These are phyloP conservation scores for Ilyonectria sp. DNA, from an alignment of 2,329 filamentous ascomycete genomes.

Conservation along the genomic window DNA sequence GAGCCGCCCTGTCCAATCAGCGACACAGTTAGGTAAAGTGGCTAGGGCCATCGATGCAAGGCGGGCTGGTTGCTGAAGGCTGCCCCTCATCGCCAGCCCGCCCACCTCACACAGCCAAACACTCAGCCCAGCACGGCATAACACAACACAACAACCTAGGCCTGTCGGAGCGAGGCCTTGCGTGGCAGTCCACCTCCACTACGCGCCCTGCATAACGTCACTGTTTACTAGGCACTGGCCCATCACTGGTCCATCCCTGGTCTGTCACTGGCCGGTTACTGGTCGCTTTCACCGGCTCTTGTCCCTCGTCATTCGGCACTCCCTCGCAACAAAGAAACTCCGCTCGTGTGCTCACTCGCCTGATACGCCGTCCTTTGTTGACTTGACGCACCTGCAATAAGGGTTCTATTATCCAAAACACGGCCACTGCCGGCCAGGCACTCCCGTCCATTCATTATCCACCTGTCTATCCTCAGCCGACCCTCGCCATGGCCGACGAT, in stretches of 20 bases:
- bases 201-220: conserved; percentile 10
- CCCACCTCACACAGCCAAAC: conserved; percentile 22
- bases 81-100: conserved; percentile 24
- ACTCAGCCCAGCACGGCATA: conserved; percentile 30
- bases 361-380: conserved; percentile 27
- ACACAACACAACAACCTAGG: conserved; percentile 24
- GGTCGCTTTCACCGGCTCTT: background rate
- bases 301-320: conserved; percentile 22
- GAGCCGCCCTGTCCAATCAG: conserved; percentile 47
- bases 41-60: background rate
- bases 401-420: conserved; percentile 15
- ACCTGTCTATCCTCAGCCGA: conserved; percentile 3
- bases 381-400: conserved; percentile 6
- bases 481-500: conserved; percentile 60
- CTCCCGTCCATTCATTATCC: conserved; percentile 16
- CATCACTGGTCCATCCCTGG: background rate
- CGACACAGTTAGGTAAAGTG: background rate
- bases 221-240: background rate
- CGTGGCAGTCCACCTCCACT: conserved; percentile 12
- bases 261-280: background rate
- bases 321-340: conserved; percentile 23
- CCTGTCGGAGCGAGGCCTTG: background rate
- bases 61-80: conserved; percentile 5
- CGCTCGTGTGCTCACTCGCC: conserved; percentile 22
- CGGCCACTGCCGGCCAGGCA: conserved; percentile 21